Conservation (phyloP, 345 rosid genomes). For the Geranium rotundifolium region DNA sequence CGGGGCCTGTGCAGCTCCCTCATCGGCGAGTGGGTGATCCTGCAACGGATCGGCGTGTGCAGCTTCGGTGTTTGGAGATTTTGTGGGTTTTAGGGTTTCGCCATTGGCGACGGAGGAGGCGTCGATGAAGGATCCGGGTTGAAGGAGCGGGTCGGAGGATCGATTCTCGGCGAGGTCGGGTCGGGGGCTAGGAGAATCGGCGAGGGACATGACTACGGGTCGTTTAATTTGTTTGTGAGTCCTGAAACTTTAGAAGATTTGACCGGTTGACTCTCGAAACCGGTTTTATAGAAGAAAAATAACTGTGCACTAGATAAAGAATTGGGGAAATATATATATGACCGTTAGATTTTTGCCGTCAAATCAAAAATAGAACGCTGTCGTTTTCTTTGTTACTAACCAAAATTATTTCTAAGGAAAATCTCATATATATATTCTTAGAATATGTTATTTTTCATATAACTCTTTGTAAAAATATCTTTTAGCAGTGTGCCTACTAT, state of each 20-base stretch:
- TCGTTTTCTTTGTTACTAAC: too few relatives aligned
- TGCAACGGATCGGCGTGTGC: conserved; percentile 1
- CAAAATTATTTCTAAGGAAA: too few relatives aligned
- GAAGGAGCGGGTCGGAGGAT: conserved; percentile 33
- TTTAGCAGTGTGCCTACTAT: too few relatives aligned
- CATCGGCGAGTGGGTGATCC: background rate
- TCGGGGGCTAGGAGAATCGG: conserved; percentile 2
- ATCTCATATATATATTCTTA: too few relatives aligned
- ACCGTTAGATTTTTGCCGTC: too few relatives aligned
- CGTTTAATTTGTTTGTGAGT: background rate
- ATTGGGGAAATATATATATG: too few relatives aligned
- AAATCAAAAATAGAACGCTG: too few relatives aligned
- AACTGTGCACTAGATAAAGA: too few relatives aligned
- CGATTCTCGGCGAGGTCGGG: conserved; percentile 7
- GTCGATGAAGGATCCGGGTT: conserved; percentile 31
- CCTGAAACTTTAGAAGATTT: background rate
- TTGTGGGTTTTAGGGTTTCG: conserved; percentile 10
- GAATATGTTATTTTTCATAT: too few relatives aligned
- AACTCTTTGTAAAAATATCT: too few relatives aligned
- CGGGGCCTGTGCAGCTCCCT: background rate
- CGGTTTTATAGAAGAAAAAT: background rate
- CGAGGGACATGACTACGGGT: conserved; percentile 2
- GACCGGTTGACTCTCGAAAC: background rate
- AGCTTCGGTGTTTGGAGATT: background rate
- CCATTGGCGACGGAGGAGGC: conserved; percentile 8